Evolutionary conservation across 116 monocot genomes (phyloP).

Genomic region (Iris pallida): DNA sequence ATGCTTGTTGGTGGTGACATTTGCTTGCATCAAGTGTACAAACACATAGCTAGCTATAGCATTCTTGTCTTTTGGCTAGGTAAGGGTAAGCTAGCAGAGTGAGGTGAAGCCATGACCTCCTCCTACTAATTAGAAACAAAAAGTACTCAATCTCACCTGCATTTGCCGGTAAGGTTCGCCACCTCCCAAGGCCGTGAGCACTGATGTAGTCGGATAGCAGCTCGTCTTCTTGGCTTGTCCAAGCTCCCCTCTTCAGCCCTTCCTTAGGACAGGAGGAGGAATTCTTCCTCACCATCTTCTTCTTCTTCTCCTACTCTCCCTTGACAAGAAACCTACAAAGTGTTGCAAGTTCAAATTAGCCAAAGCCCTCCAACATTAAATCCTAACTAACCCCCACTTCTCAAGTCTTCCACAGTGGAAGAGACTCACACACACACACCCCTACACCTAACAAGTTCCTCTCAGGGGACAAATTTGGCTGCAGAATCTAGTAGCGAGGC

Average conservation of each 20-base stretch:
- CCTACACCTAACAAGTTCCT: too few relatives aligned
- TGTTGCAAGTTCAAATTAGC: neutral
- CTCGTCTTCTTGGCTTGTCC: constrained; percentile 62
- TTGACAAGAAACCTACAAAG: neutral
- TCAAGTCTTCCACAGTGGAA: too few relatives aligned
- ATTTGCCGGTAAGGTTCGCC: constrained; percentile 52
- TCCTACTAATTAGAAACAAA: too few relatives aligned
- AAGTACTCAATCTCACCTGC: constrained; percentile 28
- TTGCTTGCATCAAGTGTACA: too few relatives aligned
- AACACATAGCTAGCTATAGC: too few relatives aligned
- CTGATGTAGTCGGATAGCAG: constrained; percentile 45
- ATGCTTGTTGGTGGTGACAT: too few relatives aligned
- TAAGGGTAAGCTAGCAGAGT: too few relatives aligned
- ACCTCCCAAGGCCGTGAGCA: constrained; percentile 41
- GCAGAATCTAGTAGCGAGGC: constrained; percentile 11
- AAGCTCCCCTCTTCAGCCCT: constrained; percentile 51
- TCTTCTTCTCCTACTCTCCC: neutral
- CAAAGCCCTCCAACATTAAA: neutral
- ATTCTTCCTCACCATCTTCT: constrained; percentile 6
- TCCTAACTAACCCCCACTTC: neutral
- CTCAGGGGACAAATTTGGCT: constrained; percentile 9
- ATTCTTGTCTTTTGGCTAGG: too few relatives aligned
- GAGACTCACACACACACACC: too few relatives aligned
- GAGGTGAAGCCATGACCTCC: too few relatives aligned
- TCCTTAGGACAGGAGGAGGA: constrained; percentile 27